Evolutionary conservation across 371 early-diverging fungal genomes (phyloP), one percentile per base, ranked within the genome.

Genomic region (Choanephora cucurbitarum): DNA sequence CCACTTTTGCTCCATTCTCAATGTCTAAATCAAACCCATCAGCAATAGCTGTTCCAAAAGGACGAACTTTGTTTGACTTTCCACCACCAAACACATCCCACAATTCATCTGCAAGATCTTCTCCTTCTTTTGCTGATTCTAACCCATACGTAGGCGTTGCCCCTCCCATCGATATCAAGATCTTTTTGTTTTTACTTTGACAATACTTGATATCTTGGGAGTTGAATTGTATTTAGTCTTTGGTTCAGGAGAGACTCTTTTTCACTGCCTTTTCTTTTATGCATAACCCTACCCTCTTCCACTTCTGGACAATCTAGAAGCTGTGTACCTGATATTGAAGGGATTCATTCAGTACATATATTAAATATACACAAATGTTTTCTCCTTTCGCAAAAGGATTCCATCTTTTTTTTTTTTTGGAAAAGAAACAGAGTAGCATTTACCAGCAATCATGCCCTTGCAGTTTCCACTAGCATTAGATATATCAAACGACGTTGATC

Each of bases 21-120:
- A 89, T 82, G 49, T 90, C 91, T 41, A 90, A 64, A 58, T 89
- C 89, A 40, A 89, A 75, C 0, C 89, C 89, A 54, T 90, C 89
- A 4, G 88, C 59, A 1, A 81, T 65, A 0, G 80, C 84, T 45
- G 76, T 72, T 6, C 84, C 86, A 65, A 90, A 90, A 0, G 89
- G 88, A 9, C 88, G 77, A 19, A 24, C 18, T n/a, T 37, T 42
- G 37, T 33, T 4, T 11, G 22, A 21, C 0, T 60, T 58, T 17
- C 87, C 89, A 37, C 79, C 84, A 9, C 83, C 70, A 60, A 84
- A 87, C 42, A 77, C 64, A 45, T 84, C 57, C 86, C 87, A 86
- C 14, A 89, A 42, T 5, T 74, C 73, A 8, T 82, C 72, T 0
- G 89, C 87, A 62, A 89, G 78, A 0, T 56, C 58, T 15, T 51